Evolutionary conservation across 2,329 filamentous ascomycete species (phyloP), one percentile per base, ranked within the genome.

Genomic region (Chalaropsis thielavioides): DNA sequence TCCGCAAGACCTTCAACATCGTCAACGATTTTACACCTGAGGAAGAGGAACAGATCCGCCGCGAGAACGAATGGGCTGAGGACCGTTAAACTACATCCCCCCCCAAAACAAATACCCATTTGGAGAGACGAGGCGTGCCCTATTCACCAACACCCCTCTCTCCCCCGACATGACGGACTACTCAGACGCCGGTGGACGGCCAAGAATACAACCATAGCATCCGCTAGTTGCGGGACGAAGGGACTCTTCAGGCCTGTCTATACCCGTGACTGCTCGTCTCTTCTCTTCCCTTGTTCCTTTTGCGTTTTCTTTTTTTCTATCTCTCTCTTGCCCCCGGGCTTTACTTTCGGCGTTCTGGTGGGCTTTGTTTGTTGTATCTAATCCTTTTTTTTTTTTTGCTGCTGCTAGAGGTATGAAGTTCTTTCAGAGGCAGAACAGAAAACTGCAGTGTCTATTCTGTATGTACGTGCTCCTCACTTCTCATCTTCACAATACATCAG

Each of bases 1-100:
- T 99, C 72, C 89, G 94, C 62, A 99, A 97, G 83, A 99, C 94
- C 0, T 99, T 99, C 81, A 99, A 99, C 79, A 99, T 99, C 73
- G 94, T 95, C 72, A 99, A 99, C 72, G 94, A 99, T 76, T 99
- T 99, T 79, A 97, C 94, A 0, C 90, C 92, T 1, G 94, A 99
- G 77, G 94, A 99, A 79, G 94, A 99, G 77, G 94, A 99, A 74
- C 94, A 99, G 82, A 99, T 94, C 69, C 87, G 89, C 66, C 84
- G 89, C 3, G 89, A 94, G 80, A 94, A 94, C 74, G 89, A 94
- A 77, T 94, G 89, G 89, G 89, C 89, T 58, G 89, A 94, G 80
- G 89, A 94, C 71, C 84, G 86, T 71, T 89, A 81, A 80, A 70
- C 27, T 4, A 24, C n/a, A 11, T 10, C 44, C 27, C 19, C 35